phyloP scores from a whole-genome alignment of 2,329 filamentous ascomycete genomes.

The Claviceps lovelessii region DNA sequence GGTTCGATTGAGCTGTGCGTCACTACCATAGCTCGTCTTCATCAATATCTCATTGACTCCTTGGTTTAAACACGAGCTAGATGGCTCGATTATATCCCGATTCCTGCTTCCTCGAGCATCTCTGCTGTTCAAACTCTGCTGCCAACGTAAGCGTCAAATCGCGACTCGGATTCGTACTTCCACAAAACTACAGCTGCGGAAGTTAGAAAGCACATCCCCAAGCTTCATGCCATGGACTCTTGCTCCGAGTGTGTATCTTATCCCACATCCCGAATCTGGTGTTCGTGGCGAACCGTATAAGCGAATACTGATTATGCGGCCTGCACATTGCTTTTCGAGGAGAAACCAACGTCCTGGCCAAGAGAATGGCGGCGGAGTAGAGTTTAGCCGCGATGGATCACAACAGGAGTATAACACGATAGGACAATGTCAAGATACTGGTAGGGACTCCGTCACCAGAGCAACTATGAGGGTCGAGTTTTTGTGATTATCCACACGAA shows the following conservation, averaged over 20 bases:
- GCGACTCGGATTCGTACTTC: not conserved
- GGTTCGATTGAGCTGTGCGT: not conserved
- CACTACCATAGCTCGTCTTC: not conserved
- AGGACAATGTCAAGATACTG: not conserved
- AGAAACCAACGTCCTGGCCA: not conserved
- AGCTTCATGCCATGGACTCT: not conserved
- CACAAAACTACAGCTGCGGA: not conserved
- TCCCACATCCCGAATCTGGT: not conserved
- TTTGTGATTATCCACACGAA: not conserved
- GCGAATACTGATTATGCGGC: not conserved
- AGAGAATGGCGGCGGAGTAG: not conserved
- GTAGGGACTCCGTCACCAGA: not conserved
- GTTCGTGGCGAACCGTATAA: not conserved
- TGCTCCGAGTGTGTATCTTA: not conserved
- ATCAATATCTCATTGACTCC: not conserved
- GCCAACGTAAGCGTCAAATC: not conserved
- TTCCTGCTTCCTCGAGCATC: not conserved
- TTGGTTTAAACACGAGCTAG: not conserved
- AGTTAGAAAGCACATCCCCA: not conserved
- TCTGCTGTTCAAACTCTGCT: not conserved
- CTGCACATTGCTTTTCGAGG: not conserved
- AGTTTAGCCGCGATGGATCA: not conserved
- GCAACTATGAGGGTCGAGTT: not conserved
- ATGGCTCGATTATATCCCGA: not conserved
- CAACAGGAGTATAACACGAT: not conserved